Conservation (phyloP, 2,329 filamentous ascomycete species). For the Colletotrichum lentis region DNA sequence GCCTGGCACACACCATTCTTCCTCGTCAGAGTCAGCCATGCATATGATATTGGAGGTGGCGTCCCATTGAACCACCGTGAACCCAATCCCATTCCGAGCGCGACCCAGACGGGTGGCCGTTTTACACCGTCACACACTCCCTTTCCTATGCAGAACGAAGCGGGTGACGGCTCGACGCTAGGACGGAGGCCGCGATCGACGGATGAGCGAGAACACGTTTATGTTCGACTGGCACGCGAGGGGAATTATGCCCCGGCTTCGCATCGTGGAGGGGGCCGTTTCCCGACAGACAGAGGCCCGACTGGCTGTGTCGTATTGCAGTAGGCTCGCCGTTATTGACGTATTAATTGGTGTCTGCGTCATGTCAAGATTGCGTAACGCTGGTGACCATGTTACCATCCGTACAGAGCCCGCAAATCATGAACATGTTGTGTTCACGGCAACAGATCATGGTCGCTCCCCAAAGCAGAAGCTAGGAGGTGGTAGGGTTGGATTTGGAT, state of each 20-base stretch:
- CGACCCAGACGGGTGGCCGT: not conserved
- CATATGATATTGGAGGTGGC: constrained; percentile 36
- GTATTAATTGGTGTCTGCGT: not conserved
- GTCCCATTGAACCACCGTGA: constrained; percentile 23
- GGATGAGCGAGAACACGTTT: not conserved
- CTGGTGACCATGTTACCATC: not conserved
- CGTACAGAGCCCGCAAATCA: too few species aligned
- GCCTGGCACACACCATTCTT: constrained; percentile 26
- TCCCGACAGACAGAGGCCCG: not conserved
- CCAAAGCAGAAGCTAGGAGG: not conserved
- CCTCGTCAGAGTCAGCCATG: constrained; percentile 31
- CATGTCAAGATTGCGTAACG: not conserved
- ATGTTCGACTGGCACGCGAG: not conserved
- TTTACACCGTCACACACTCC: constrained; percentile 12
- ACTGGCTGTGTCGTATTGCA: not conserved
- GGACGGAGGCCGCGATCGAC: constrained; percentile 3
- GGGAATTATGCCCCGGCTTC: not conserved
- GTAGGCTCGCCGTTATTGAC: not conserved
- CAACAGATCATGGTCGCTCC: not conserved
- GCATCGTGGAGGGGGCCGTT: not conserved
- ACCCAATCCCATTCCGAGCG: constrained; percentile 1
- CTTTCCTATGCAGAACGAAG: constrained; percentile 12
- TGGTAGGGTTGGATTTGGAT: too few species aligned
- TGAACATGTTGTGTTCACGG: not conserved
- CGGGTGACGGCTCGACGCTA: not conserved